Percentiles rank a stretch among this genome's conserved stretches.
These are phyloP conservation scores for Prototheca stagnorum DNA, from an alignment of 163 green algal species.

Conservation along the genomic window DNA sequence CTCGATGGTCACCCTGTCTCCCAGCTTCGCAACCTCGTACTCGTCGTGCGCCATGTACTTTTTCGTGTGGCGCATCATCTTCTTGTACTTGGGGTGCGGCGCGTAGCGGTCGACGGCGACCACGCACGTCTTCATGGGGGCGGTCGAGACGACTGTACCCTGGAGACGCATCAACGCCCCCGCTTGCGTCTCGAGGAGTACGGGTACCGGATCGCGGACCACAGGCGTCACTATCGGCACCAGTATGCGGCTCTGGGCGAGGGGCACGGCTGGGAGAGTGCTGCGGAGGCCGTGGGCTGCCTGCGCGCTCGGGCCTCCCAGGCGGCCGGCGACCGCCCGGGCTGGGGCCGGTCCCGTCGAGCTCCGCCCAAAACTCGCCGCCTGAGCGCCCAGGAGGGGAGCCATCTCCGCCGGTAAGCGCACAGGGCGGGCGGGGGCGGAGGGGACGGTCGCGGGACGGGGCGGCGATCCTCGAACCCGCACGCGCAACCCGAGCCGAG, in stretches of 20 bases:
- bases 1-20: conserved; percentile 29
- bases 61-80: conserved; percentile 22
- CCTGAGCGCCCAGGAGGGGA: too few relatives aligned
- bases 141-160: conserved; percentile 14
- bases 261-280: too few relatives aligned
- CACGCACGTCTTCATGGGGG: conserved; percentile 17
- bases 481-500: too few relatives aligned
- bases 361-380: too few relatives aligned
- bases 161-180: conserved; percentile 1
- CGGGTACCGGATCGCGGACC: not conserved
- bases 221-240: not conserved
- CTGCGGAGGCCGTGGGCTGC: conserved; percentile 6
- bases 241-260: too few relatives aligned
- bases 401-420: too few relatives aligned
- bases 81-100: conserved; percentile 24
- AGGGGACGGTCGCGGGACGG: too few relatives aligned
- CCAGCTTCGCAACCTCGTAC: conserved; percentile 19
- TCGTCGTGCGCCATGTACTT: conserved; percentile 42
- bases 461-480: too few relatives aligned
- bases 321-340: too few relatives aligned
- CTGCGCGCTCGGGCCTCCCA: too few relatives aligned
- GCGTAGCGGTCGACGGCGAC: not conserved
- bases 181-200: not conserved
- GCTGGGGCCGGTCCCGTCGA: too few relatives aligned
- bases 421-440: too few relatives aligned